Conservation (phyloP, 2,329 filamentous ascomycete species). For the Pestalotiopsis sp. region DNA sequence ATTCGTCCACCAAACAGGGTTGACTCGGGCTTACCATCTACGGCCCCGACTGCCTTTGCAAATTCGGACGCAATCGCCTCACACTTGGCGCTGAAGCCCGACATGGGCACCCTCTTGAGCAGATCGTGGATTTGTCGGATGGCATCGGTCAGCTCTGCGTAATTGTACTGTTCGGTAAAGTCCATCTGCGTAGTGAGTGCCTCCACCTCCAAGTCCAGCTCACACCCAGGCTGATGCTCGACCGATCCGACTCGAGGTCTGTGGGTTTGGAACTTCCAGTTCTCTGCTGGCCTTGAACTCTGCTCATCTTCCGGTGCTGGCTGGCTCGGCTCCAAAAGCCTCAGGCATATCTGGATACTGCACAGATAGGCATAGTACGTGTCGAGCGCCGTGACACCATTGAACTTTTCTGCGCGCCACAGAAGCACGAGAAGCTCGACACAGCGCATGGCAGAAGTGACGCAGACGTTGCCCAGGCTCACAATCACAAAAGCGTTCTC, state of each 20-base stretch:
- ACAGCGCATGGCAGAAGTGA: slow-evolving; percentile 25
- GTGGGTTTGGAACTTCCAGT: slow-evolving; percentile 13
- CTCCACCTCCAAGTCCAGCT: slow-evolving; percentile 13
- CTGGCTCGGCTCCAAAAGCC: slow-evolving; percentile 19
- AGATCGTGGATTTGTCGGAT: slow-evolving; percentile 22
- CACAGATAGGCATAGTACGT: slow-evolving; percentile 24
- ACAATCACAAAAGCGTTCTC: slow-evolving; percentile 20
- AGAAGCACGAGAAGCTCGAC: slow-evolving; percentile 20
- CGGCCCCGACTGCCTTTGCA: slow-evolving; percentile 22
- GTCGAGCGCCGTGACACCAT: slow-evolving; percentile 26
- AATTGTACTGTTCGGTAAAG: slow-evolving; percentile 19
- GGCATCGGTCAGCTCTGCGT: slow-evolving; percentile 19
- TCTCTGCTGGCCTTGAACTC: background rate
- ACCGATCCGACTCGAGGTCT: slow-evolving; percentile 6
- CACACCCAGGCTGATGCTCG: slow-evolving; percentile 9
- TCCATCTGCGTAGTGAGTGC: background rate
- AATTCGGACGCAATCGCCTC: slow-evolving; percentile 24
- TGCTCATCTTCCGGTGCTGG: background rate
- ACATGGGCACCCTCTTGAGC: slow-evolving; percentile 25
- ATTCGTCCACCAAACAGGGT: slow-evolving; percentile 14
- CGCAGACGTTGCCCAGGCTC: slow-evolving; percentile 20
- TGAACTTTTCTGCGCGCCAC: slow-evolving; percentile 21
- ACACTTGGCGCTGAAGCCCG: slow-evolving; percentile 27
- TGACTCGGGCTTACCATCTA: slow-evolving; percentile 16
- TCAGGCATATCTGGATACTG: slow-evolving; percentile 24